Evolutionary conservation across 106 monocot genomes (phyloP).

Genomic region (Dioscorea alata): DNA sequence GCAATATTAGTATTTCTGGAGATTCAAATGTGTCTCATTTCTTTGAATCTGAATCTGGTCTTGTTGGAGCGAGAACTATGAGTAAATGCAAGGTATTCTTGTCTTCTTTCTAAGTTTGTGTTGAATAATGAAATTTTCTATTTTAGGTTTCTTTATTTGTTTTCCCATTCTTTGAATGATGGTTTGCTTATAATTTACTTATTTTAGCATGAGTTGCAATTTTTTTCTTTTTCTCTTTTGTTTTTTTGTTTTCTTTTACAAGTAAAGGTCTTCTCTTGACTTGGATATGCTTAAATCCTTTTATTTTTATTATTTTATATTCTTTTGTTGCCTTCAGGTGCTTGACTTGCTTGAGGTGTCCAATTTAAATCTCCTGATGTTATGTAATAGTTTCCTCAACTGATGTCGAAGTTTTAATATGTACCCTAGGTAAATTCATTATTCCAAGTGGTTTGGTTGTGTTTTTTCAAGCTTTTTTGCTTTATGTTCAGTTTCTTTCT

Average conservation of each 20-base stretch:
- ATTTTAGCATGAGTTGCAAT: no score
- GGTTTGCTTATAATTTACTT: no score
- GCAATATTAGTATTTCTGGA: constrained; percentile 11
- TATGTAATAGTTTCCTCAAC: constrained; percentile 43
- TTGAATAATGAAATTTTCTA: background rate
- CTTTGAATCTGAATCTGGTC: constrained; percentile 2
- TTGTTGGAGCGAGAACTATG: constrained; percentile 18
- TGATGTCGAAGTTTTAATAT: constrained; percentile 42
- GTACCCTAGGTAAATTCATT: constrained; percentile 39
- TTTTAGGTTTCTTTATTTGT: no score
- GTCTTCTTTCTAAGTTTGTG: background rate
- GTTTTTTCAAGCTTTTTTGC: background rate
- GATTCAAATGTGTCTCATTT: no score
- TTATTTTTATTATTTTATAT: background rate
- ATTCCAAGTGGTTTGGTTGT: no score
- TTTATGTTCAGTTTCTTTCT: constrained; percentile 5
- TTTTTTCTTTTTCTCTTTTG: no score
- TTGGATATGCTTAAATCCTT: no score
- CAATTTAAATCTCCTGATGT: constrained; percentile 69
- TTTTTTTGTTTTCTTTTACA: no score
- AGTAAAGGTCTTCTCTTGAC: no score
- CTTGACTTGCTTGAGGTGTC: constrained; percentile 66
- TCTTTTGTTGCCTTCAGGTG: constrained; percentile 41
- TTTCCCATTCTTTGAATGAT: no score
- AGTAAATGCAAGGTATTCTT: constrained; percentile 54